phyloP scores from a whole-genome alignment of 2,329 filamentous ascomycete species.

The Fusarium sororula region DNA sequence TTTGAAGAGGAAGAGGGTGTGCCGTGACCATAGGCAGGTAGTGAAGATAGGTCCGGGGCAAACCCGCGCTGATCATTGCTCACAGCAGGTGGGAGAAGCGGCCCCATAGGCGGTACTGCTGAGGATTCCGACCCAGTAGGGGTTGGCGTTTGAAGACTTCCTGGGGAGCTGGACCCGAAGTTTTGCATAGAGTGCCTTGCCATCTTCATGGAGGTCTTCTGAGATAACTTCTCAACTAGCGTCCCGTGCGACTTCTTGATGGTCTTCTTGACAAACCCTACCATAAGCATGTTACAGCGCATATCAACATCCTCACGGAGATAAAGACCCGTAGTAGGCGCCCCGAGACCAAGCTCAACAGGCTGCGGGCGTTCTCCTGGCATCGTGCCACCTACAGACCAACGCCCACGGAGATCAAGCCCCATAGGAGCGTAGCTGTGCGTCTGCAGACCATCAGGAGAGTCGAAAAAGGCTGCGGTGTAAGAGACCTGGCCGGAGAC shows the following conservation, averaged over 20 bases:
- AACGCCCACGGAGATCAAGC: constrained; percentile 80
- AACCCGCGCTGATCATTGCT: constrained; percentile 11
- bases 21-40: constrained; percentile 3
- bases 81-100: constrained; percentile 25
- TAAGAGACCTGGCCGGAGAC: constrained; percentile 76
- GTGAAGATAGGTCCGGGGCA: constrained; percentile 9
- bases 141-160: constrained; percentile 23
- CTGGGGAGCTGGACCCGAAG: constrained; percentile 4
- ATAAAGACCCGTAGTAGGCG: constrained; percentile 76
- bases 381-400: constrained; percentile 77
- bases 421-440: constrained; percentile 86
- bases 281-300: constrained; percentile 80
- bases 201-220: constrained; percentile 44
- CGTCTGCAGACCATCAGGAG: constrained; percentile 78
- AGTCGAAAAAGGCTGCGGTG: constrained; percentile 81
- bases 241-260: constrained; percentile 78
- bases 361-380: constrained; percentile 74
- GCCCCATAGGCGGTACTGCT: constrained; percentile 14
- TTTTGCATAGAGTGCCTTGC: constrained; percentile 31
- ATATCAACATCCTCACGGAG: constrained; percentile 86
- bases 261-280: constrained; percentile 82
- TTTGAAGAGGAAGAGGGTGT: constrained; percentile 23
- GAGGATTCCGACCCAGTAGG: constrained; percentile 25
- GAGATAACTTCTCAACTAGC: constrained; percentile 71
- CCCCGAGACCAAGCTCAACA: constrained; percentile 71